Percentiles rank a stretch among this genome's conserved stretches.
These are phyloP conservation scores for Chaetothyriales sp. DNA, from an alignment of 2,329 filamentous ascomycete species.

Conservation along the genomic window DNA sequence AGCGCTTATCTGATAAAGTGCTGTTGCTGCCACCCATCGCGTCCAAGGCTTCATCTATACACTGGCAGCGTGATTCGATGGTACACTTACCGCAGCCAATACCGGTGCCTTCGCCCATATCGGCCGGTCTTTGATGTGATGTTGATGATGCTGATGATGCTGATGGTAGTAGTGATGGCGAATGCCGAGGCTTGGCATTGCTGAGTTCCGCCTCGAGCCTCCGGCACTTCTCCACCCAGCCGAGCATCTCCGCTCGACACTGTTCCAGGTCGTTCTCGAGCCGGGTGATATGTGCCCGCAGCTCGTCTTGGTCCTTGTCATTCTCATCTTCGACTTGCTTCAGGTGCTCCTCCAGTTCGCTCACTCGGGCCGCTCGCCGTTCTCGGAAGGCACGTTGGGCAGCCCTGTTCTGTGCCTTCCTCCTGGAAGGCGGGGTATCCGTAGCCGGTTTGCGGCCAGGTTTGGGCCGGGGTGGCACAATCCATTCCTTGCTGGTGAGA, in stretches of 20 bases:
- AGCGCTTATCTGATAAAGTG: constrained; percentile 24
- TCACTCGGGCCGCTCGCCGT: constrained; percentile 69
- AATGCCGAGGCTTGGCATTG: constrained; percentile 21
- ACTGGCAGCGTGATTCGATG: constrained; percentile 48
- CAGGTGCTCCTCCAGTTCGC: constrained; percentile 45
- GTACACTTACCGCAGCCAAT: constrained; percentile 55
- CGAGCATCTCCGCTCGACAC: constrained; percentile 39
- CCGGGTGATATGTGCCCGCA: constrained; percentile 39
- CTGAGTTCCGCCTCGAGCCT: constrained; percentile 48
- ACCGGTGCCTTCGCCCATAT: constrained; percentile 26
- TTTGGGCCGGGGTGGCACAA: constrained; percentile 70
- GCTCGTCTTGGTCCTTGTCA: constrained; percentile 34
- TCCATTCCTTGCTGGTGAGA: constrained; percentile 73
- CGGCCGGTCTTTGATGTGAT: constrained; percentile 20
- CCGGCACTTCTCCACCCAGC: constrained; percentile 42
- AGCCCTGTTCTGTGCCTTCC: constrained; percentile 86
- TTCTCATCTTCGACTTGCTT: constrained; percentile 36
- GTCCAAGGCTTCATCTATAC: constrained; percentile 43
- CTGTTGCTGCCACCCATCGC: constrained; percentile 27
- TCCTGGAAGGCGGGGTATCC: constrained; percentile 81
- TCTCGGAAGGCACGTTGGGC: constrained; percentile 86
- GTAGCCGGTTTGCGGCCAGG: constrained; percentile 88
- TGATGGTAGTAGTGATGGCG: constrained; percentile 23
- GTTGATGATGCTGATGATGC: constrained; percentile 26
- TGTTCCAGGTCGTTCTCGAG: constrained; percentile 56